These are phyloP conservation scores for Syzygium aromaticum DNA, from an alignment of 345 rosid species.

Conservation along the genomic window DNA sequence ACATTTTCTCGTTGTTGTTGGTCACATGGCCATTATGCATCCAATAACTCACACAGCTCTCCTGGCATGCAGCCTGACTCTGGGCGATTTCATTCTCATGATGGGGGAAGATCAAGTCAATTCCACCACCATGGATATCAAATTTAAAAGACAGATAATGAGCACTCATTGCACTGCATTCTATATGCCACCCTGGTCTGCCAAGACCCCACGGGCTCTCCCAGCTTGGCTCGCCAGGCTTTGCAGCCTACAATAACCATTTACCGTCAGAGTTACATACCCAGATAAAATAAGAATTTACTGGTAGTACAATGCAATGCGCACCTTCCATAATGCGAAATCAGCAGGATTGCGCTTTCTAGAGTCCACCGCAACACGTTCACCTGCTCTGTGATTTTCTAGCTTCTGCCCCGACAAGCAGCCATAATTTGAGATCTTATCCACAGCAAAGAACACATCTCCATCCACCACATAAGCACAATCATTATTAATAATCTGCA, in stretches of 20 bases:
- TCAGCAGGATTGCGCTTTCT: slow-evolving; percentile 84
- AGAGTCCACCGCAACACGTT: slow-evolving; percentile 74
- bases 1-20: slow-evolving; percentile 1
- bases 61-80: neutral
- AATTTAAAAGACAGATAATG: neutral
- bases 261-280: neutral
- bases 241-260: slow-evolving; percentile 58
- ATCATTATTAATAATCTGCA: slow-evolving; percentile 73
- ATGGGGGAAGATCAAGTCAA: slow-evolving; percentile 1
- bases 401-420: slow-evolving; percentile 59
- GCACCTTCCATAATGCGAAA: slow-evolving; percentile 92
- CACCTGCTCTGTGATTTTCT: slow-evolving; percentile 77
- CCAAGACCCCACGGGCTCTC: slow-evolving; percentile 92
- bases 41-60: neutral
- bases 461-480: slow-evolving; percentile 68
- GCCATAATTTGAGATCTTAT: slow-evolving; percentile 69
- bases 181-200: slow-evolving; percentile 98
- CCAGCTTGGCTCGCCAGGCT: slow-evolving; percentile 86
- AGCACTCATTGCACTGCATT: slow-evolving; percentile 13
- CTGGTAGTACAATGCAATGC: neutral
- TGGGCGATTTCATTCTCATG: neutral
- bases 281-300: neutral
- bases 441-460: slow-evolving; percentile 77
- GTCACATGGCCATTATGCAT: slow-evolving; percentile 4
- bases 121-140: slow-evolving; percentile 3